Evolutionary conservation across 345 rosid genomes (phyloP), one percentile per base, ranked within the genome.

Genomic region (Psidium friedrichsthalianum): DNA sequence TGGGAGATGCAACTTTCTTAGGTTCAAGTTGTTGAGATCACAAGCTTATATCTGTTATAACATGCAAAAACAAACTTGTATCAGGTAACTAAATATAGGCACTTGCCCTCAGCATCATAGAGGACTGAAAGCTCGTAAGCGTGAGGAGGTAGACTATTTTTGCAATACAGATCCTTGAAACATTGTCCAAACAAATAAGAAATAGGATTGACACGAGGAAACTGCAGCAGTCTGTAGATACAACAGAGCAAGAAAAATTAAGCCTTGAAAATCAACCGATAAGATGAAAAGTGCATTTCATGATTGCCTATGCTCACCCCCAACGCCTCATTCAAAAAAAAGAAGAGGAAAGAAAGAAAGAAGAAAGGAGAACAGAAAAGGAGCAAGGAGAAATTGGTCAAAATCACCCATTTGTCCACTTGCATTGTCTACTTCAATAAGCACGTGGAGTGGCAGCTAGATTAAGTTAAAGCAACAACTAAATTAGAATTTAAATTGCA

Each of bases 21-120:
- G 99, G 98, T 87, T 97, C 98, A 53, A 53, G 95, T 86, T 82
- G 93, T 94, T 51, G 96, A 90, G 86, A 95, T 92, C 74, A 97
- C 98, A 89, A 97, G 90, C 92, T 97, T 97, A 90, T 92, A 97
- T 86, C 98, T 96, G 93, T 89, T 91, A 69, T 36, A 36, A 69
- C 47, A 69, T 36, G 36, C 13, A 36, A 69, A 69, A 69, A 69
- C 9, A 69, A 69, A 69, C 47, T 36, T 36, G 80, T 69, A 69
- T 69, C 47, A 69, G 47, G 47, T 69, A 69, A 36, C 80, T 69
- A 18, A 32, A 69, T 4, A 69, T 36, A 18, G 24, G 80, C 42
- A 36, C 47, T 69, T 36, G 42, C 80, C 80, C 47, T 69, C 47
- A 36, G 47, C 80, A 20, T 69, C 80, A 69, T 36, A 69, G n/a